A percentile compares a stretch with the other conserved stretches of the same genome.
These are phyloP conservation scores for Orbilia blumenaviensis DNA, from an alignment of 2,329 filamentous ascomycete genomes.

Conservation along the genomic window DNA sequence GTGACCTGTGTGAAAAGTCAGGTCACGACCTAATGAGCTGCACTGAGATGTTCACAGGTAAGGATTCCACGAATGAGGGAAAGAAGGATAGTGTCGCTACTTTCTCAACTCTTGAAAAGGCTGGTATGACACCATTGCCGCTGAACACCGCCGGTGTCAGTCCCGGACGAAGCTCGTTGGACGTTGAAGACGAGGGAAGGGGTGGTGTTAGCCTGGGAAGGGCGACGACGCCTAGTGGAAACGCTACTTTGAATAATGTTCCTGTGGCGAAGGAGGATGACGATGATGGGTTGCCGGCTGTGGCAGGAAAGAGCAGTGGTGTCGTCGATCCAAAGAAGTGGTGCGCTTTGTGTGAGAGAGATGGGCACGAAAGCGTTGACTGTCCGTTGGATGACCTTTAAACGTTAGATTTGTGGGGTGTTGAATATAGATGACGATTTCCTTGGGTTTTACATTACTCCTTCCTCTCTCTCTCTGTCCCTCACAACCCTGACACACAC, in stretches of 20 bases:
- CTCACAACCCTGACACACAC: too few species aligned
- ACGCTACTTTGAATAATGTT: background rate
- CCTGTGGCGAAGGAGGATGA: slow-evolving; percentile 64
- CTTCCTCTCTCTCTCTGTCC: background rate
- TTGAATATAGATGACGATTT: background rate
- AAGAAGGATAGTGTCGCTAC: slow-evolving; percentile 51
- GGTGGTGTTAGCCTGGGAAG: slow-evolving; percentile 43
- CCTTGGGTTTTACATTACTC: background rate
- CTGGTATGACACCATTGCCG: slow-evolving; percentile 43
- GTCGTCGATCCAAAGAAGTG: slow-evolving; percentile 86
- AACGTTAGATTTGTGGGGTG: background rate
- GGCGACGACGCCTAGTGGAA: slow-evolving; percentile 48
- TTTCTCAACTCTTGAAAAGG: slow-evolving; percentile 51
- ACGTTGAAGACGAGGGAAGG: slow-evolving; percentile 32
- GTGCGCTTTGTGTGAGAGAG: slow-evolving; percentile 95
- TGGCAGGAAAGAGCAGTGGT: slow-evolving; percentile 80
- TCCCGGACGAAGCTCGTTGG: slow-evolving; percentile 36
- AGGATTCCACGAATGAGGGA: slow-evolving; percentile 34
- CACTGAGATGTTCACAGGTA: slow-evolving; percentile 79
- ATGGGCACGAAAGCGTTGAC: slow-evolving; percentile 95
- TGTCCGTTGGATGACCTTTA: slow-evolving; percentile 87
- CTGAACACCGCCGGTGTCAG: slow-evolving; percentile 42
- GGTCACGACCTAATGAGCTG: slow-evolving; percentile 95
- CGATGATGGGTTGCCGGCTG: slow-evolving; percentile 67
- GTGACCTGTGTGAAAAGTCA: slow-evolving; percentile 91